These are phyloP conservation scores for Diaporthe citriasiana DNA, from an alignment of 2,329 filamentous ascomycete genomes.

Conservation along the genomic window DNA sequence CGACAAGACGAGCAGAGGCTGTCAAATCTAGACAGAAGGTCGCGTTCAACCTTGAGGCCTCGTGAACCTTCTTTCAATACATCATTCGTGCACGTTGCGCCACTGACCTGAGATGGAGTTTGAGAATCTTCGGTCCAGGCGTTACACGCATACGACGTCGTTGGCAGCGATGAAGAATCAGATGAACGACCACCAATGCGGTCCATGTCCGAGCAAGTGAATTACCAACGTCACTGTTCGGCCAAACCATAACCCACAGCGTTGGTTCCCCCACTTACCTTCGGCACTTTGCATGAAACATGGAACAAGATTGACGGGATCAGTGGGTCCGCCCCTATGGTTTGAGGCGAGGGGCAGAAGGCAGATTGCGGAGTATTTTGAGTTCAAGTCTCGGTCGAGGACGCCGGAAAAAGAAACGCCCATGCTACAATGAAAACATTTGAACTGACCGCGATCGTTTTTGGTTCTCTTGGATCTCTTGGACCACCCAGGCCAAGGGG, in stretches of 20 bases:
- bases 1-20: background rate
- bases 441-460: background rate
- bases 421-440: too few species aligned
- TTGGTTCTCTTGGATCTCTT: background rate
- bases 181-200: constrained; percentile 19
- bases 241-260: constrained; percentile 5
- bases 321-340: constrained; percentile 23
- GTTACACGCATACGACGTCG: background rate
- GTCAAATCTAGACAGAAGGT: background rate
- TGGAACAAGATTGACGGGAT: constrained; percentile 30
- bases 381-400: background rate
- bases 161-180: constrained; percentile 5
- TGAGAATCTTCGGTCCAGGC: background rate
- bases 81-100: background rate
- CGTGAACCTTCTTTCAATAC: background rate
- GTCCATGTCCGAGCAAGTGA: background rate
- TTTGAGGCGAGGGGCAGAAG: constrained; percentile 3
- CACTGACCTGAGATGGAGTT: background rate
- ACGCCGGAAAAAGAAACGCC: background rate
- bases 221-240: background rate
- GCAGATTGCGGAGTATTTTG: background rate
- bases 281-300: constrained; percentile 27
- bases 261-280: constrained; percentile 23
- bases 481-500: background rate
- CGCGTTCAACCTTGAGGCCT: background rate